Conservation (phyloP, 1,284 basidiomycete genomes). For the Mycosarcoma maydis region DNA sequence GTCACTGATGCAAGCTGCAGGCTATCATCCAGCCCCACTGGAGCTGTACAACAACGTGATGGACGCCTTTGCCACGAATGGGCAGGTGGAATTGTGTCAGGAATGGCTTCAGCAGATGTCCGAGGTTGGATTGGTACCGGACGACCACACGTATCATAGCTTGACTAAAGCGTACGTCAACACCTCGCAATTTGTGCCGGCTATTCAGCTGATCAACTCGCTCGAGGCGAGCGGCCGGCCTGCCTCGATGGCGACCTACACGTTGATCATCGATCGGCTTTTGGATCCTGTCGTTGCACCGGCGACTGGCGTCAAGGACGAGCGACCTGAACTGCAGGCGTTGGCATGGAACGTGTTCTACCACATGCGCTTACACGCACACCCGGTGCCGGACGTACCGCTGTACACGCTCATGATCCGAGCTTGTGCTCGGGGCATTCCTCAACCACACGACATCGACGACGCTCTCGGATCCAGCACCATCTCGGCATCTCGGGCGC, state of each 20-base stretch:
- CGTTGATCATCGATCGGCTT: slow-evolving; percentile 53
- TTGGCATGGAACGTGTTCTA: slow-evolving; percentile 84
- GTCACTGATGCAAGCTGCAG: slow-evolving; percentile 32
- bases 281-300: slow-evolving; percentile 9
- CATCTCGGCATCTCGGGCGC: neutral
- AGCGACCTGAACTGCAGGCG: slow-evolving; percentile 36
- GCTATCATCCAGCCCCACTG: slow-evolving; percentile 18
- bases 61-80: slow-evolving; percentile 70
- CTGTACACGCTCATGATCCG: slow-evolving; percentile 88
- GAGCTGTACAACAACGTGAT: slow-evolving; percentile 69
- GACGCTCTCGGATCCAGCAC: no score
- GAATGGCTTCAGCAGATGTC: slow-evolving; percentile 29
- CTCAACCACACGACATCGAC: slow-evolving; percentile 67
- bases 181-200: slow-evolving; percentile 23
- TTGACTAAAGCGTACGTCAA: slow-evolving; percentile 54
- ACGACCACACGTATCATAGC: slow-evolving; percentile 51
- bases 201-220: slow-evolving; percentile 47
- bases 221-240: slow-evolving; percentile 48
- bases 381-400: slow-evolving; percentile 78
- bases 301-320: slow-evolving; percentile 14
- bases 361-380: slow-evolving; percentile 94
- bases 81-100: slow-evolving; percentile 68
- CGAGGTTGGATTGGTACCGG: slow-evolving; percentile 28
- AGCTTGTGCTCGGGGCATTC: slow-evolving; percentile 76
- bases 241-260: slow-evolving; percentile 59